These are phyloP conservation scores for Knoxia roxburghii DNA, from an alignment of 257 asterid species.

Conservation along the genomic window DNA sequence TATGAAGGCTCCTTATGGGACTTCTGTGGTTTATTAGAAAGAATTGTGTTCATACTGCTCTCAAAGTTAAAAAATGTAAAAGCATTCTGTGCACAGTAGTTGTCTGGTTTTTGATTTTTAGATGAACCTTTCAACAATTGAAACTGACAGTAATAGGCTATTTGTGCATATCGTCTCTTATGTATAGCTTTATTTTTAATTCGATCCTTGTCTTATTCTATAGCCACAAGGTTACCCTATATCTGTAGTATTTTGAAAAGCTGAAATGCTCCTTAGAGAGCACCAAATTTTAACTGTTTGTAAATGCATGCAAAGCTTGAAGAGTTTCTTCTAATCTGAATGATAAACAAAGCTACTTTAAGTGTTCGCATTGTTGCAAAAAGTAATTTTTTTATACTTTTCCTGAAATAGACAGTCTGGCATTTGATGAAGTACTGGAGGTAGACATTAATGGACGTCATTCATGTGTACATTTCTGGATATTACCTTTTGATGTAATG, in stretches of 20 bases:
- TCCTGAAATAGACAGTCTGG: no score
- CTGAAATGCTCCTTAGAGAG: no score
- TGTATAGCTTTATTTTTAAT: not conserved
- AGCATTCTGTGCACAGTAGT: not conserved
- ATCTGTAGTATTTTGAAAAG: no score
- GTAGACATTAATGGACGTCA: not conserved
- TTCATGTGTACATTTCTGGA: not conserved
- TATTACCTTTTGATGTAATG: not conserved
- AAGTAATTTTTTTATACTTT: no score
- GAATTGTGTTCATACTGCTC: not conserved
- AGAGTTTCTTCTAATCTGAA: no score
- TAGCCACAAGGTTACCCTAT: no score
- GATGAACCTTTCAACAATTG: not conserved
- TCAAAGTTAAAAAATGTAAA: not conserved
- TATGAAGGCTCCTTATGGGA: not conserved
- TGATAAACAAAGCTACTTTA: no score
- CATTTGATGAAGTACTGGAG: not conserved
- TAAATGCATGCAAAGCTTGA: not conserved
- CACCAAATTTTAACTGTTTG: not conserved
- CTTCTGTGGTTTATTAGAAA: not conserved
- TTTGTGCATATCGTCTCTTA: not conserved
- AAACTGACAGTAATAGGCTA: not conserved
- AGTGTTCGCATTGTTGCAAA: no score
- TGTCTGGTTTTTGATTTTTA: not conserved
- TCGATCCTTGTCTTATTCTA: not conserved